Conservation (phyloP, 495 filamentous ascomycete species). For the Chaetomidium leptoderma region DNA sequence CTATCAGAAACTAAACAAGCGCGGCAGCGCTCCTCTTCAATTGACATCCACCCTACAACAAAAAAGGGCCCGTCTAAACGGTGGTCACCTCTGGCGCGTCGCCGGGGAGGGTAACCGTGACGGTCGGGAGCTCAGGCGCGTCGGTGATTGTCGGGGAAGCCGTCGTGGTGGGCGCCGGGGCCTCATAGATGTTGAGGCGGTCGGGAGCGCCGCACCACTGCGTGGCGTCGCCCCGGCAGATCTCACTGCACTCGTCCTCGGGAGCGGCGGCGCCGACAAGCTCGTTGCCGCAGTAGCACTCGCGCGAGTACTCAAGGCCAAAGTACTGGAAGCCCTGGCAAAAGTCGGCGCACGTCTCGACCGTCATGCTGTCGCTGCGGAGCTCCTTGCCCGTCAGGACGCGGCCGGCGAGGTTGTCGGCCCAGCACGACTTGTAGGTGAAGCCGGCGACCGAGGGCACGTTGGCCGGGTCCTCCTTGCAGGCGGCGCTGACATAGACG, state of each 20-base stretch:
- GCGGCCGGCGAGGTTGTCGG: constrained; percentile 27
- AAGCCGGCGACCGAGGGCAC: constrained; percentile 31
- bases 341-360: constrained; percentile 33
- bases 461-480: constrained; percentile 18
- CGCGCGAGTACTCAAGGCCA: constrained; percentile 17
- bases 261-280: constrained; percentile 11
- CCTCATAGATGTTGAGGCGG: constrained; percentile 19
- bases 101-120: not conserved
- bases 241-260: constrained; percentile 16
- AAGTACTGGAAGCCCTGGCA: constrained; percentile 25
- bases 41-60: too few species aligned
- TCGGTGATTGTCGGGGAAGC: not conserved
- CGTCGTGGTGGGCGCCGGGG: not conserved
- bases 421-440: constrained; percentile 35
- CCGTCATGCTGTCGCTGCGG: constrained; percentile 28
- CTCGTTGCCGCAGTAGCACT: constrained; percentile 24
- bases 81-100: too few species aligned
- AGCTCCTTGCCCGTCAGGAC: constrained; percentile 20
- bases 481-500: constrained; percentile 15
- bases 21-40: too few species aligned
- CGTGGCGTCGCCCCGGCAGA: constrained; percentile 16
- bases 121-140: not conserved
- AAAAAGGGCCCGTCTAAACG: too few species aligned
- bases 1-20: too few species aligned
- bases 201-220: constrained; percentile 18